Evolutionary conservation across 495 filamentous ascomycete species (phyloP).

Genomic region (Immersiella caudata): DNA sequence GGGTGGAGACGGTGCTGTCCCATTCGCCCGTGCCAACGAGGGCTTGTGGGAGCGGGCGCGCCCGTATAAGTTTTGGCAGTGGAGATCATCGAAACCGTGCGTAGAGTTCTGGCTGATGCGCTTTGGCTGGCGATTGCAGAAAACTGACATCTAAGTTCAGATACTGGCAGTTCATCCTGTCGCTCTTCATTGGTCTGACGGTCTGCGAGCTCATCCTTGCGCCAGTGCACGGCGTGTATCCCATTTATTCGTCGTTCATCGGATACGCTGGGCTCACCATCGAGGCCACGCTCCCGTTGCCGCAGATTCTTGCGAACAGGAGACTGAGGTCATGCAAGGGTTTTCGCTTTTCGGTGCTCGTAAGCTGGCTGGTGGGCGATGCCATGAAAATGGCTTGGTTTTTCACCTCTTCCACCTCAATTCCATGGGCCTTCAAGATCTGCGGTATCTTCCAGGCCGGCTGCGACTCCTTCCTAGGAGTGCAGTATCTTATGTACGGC

Average conservation of each 20-base stretch:
- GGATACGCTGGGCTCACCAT: constrained; percentile 85
- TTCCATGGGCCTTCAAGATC: constrained; percentile 86
- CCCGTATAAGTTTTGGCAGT: constrained; percentile 95
- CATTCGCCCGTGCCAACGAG: constrained; percentile 60
- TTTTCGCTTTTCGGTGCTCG: constrained; percentile 83
- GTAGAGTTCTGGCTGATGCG: constrained; percentile 33
- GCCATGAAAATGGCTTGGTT: constrained; percentile 96
- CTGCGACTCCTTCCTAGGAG: constrained; percentile 80
- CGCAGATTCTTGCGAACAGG: constrained; percentile 83
- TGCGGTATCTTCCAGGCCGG: constrained; percentile 90
- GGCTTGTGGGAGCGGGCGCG: constrained; percentile 55
- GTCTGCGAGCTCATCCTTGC: constrained; percentile 74
- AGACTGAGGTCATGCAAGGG: constrained; percentile 80
- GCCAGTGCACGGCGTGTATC: constrained; percentile 58
- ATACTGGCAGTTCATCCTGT: constrained; percentile 86
- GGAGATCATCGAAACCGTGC: constrained; percentile 76
- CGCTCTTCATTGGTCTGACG: constrained; percentile 66
- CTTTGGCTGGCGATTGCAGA: neutral
- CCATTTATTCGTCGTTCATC: constrained; percentile 68
- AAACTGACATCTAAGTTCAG: constrained; percentile 42
- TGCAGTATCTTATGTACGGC: constrained; percentile 86
- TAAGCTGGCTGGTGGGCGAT: constrained; percentile 88
- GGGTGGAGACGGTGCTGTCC: constrained; percentile 57
- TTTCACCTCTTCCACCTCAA: constrained; percentile 69
- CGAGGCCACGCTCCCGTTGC: constrained; percentile 87